Base-by-base conservation (phyloP, 352 stramenopile species). In the Pythium apleroticum region DNA sequence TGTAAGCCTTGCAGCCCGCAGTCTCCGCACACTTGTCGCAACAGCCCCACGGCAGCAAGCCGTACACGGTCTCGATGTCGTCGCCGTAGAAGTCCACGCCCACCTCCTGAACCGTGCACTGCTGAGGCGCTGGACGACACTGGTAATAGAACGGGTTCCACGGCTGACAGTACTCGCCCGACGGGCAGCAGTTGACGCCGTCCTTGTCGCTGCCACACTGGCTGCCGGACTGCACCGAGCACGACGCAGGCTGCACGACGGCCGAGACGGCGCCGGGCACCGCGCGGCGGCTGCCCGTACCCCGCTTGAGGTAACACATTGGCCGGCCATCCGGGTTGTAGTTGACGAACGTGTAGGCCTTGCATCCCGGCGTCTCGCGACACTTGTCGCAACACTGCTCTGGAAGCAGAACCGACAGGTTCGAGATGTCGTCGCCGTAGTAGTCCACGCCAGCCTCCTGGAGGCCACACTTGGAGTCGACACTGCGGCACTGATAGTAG, bases 81-180 rank as follows among this genome's bases (percentile, higher is more conserved):
- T 77, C 76, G 56, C 78, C 78, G 43, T 76, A 75, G 72, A 76
- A 81, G 60, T 87, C 74, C 30, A 84, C 54, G 27, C 78, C 75
- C 2, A 75, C 71, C 25, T 80, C 73, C 50, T 82, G 75, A 0
- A 27, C 52, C 0, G 69, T 57, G 33, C 78, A 88, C 27, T 73
- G 66, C 20, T 56, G 20, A 17, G 74, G 76, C 3, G 60, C 60
- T 27, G 64, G 52, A 27, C 81, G 63, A 62, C 79, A 88, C 49
- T 88, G 79, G 71, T 89, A 88, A 74, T 88, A 88, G 8, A 68
- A 63, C 8, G 66, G 65, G 63, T 87, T 86, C 78, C 81, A 89
- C 49, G 78, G 80, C 65, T 88, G 78, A 62, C 80, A 89, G 66
- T 86, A 89, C 46, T 73, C 60, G 48, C 72, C 72, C 22, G 61